Conservation (phyloP, 257 asterid genomes). For the Handroanthus guayacan region DNA sequence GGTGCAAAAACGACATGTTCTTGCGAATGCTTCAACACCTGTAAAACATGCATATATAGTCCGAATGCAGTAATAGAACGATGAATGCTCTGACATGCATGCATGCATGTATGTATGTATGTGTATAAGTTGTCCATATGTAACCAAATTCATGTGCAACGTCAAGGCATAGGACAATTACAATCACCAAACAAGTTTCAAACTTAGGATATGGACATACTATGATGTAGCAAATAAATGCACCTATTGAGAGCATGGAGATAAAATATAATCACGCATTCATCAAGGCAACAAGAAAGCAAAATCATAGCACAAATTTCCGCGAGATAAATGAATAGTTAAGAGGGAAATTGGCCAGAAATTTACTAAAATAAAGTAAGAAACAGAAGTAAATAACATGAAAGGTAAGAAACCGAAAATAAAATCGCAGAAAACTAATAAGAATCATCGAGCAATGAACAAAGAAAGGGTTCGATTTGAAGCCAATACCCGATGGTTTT, state of each 20-base stretch:
- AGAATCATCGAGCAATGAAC: neutral
- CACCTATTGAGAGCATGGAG: neutral
- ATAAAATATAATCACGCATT: neutral
- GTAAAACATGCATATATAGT: constrained; percentile 10
- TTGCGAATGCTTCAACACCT: constrained; percentile 11
- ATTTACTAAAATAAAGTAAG: too few relatives aligned
- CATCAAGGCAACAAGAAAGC: neutral
- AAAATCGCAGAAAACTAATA: neutral
- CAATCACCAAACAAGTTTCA: neutral
- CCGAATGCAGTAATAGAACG: too few relatives aligned
- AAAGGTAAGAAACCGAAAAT: neutral
- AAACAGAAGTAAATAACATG: too few relatives aligned
- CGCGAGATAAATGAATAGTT: neutral
- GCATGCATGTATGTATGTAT: neutral
- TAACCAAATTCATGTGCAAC: neutral
- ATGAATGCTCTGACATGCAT: neutral
- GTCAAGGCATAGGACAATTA: neutral
- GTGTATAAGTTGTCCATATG: neutral
- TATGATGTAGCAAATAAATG: neutral
- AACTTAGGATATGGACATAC: neutral
- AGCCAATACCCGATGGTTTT: constrained; percentile 22
- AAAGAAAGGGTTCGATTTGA: constrained; percentile 32
- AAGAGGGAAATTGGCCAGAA: too few relatives aligned
- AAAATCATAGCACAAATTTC: neutral
- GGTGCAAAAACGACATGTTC: neutral